A percentile compares a stretch with the other conserved stretches of the same genome.
Evolutionary conservation across 768 basidiomycete genomes (phyloP).

Genomic region (Suillus bovinus): DNA sequence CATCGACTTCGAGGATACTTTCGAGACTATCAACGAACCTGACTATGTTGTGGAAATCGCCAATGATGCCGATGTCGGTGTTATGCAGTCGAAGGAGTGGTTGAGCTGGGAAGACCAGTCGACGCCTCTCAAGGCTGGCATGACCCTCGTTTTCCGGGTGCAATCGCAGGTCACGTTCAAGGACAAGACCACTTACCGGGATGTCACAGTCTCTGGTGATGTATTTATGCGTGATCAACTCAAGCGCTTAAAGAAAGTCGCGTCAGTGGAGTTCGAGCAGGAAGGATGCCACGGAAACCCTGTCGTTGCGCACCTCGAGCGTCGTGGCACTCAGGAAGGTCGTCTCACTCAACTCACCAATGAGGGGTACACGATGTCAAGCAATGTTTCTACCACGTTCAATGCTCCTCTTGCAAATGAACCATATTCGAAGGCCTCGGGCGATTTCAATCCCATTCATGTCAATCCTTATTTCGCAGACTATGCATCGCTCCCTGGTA

Average conservation of each 20-base stretch:
- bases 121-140: constrained; percentile 75
- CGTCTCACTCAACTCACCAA: constrained; percentile 74
- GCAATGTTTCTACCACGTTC: constrained; percentile 62
- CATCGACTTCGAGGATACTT: constrained; percentile 92
- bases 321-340: constrained; percentile 82
- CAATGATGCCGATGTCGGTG: constrained; percentile 81
- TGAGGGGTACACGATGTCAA: constrained; percentile 85
- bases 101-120: constrained; percentile 91
- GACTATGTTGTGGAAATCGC: constrained; percentile 80
- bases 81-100: constrained; percentile 96
- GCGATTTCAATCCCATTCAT: constrained; percentile 99
- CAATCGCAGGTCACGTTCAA: constrained; percentile 88
- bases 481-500: constrained; percentile 89
- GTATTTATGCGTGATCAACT: constrained; percentile 88
- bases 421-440: constrained; percentile 93
- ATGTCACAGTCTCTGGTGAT: constrained; percentile 80
- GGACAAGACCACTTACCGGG: constrained; percentile 82
- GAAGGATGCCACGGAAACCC: constrained; percentile 93
- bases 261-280: constrained; percentile 80
- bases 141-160: constrained; percentile 86
- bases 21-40: constrained; percentile 87
- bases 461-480: constrained; percentile 98
- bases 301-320: constrained; percentile 88
- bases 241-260: constrained; percentile 87
- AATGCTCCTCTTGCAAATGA: constrained; percentile 89